Conservation (phyloP, 1,139 yeast species). For the Ashbya aceris region DNA sequence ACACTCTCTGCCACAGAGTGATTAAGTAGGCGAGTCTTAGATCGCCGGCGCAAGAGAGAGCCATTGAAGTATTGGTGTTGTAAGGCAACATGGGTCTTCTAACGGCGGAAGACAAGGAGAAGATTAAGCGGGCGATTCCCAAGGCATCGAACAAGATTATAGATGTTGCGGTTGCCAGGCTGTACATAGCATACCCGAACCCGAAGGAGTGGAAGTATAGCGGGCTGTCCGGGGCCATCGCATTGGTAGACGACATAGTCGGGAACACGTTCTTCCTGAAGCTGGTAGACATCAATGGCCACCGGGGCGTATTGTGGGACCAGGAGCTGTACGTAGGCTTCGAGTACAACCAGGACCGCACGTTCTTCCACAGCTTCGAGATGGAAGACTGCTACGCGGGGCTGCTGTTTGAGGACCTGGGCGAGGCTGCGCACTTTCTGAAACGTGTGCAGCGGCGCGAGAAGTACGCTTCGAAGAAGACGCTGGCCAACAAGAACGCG, state of each 20-base stretch:
- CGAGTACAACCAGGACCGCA: slow-evolving; percentile 84
- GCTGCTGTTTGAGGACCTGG: slow-evolving; percentile 76
- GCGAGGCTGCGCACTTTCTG: slow-evolving; percentile 77
- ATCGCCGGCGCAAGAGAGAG: too few species aligned
- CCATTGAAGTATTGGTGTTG: too few species aligned
- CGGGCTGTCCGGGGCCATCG: slow-evolving; percentile 81
- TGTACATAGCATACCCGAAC: slow-evolving; percentile 85
- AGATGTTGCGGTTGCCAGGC: slow-evolving; percentile 83
- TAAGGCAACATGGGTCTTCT: slow-evolving; percentile 45
- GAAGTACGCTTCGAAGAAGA: slow-evolving; percentile 79
- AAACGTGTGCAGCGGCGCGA: slow-evolving; percentile 68
- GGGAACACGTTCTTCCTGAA: slow-evolving; percentile 91
- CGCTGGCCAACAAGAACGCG: slow-evolving; percentile 78
- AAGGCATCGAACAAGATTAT: slow-evolving; percentile 79
- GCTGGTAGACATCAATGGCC: slow-evolving; percentile 73
- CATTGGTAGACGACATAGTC: slow-evolving; percentile 81
- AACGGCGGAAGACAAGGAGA: slow-evolving; percentile 69
- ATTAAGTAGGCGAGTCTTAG: too few species aligned
- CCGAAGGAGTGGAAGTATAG: slow-evolving; percentile 78
- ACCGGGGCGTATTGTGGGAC: slow-evolving; percentile 90
- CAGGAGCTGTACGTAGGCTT: slow-evolving; percentile 87
- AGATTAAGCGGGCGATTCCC: slow-evolving; percentile 80
- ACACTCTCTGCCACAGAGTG: too few species aligned
- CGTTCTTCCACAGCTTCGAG: slow-evolving; percentile 92
- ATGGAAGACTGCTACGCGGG: slow-evolving; percentile 89